phyloP scores from a whole-genome alignment of 306 rosid species.

The Vachellia collinsii region DNA sequence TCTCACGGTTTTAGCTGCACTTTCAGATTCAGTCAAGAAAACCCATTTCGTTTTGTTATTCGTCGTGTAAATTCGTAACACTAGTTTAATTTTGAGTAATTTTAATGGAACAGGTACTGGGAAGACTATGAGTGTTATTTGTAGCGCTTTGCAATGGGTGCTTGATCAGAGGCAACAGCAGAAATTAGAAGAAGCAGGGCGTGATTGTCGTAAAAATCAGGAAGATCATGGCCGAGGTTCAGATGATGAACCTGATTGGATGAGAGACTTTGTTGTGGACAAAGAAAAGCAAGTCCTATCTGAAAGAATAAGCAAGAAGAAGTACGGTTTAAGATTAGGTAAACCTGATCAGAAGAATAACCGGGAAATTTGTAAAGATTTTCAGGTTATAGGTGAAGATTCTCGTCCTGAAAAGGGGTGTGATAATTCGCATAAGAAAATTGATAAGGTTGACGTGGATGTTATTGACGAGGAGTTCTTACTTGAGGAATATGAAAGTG shows the following conservation, averaged over 20 bases:
- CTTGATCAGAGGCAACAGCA: constrained; percentile 58
- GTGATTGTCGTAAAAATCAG: constrained; percentile 32
- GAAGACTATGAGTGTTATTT: constrained; percentile 86
- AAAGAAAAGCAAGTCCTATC: constrained; percentile 42
- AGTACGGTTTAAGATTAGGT: constrained; percentile 37
- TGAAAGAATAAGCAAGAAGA: constrained; percentile 43
- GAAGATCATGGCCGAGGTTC: constrained; percentile 46
- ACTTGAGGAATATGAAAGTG: constrained; percentile 82
- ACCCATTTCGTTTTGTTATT: constrained; percentile 4
- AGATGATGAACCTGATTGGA: constrained; percentile 95
- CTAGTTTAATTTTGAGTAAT: constrained; percentile 10
- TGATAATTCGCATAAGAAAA: constrained; percentile 37
- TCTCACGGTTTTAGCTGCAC: neutral
- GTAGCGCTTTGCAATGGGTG: constrained; percentile 93
- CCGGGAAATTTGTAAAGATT: constrained; percentile 38
- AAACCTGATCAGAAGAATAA: constrained; percentile 37
- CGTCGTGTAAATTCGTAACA: neutral
- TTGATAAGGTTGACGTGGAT: constrained; percentile 51
- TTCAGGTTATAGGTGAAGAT: constrained; percentile 41
- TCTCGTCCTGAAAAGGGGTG: constrained; percentile 38
- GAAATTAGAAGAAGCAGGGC: constrained; percentile 36
- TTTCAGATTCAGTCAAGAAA: neutral
- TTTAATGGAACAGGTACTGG: constrained; percentile 73
- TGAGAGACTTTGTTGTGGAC: constrained; percentile 62
- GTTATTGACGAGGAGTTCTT: constrained; percentile 72